phyloP scores from a whole-genome alignment of 306 rosid species.

The Biancaea sappan region DNA sequence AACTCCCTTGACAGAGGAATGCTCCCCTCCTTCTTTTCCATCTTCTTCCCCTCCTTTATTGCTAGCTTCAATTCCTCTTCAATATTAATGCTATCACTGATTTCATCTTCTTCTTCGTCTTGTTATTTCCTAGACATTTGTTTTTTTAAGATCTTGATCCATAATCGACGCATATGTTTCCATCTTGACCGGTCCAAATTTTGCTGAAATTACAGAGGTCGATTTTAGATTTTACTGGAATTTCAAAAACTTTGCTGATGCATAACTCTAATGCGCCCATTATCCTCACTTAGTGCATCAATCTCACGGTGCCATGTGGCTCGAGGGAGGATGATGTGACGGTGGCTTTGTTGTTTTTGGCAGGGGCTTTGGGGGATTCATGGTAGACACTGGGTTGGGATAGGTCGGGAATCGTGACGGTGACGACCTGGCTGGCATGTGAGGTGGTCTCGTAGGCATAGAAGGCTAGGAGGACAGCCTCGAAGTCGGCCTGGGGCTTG shows the following conservation, averaged over 20 bases:
- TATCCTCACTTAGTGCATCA: conserved; percentile 65
- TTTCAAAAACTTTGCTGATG: conserved; percentile 43
- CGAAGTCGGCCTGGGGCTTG: conserved; percentile 73
- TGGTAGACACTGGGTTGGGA: conserved; percentile 64
- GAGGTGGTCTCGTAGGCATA: conserved; percentile 70
- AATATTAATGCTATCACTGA: neutral
- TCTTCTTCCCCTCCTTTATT: neutral
- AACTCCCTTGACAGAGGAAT: conserved; percentile 75
- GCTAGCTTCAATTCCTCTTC: neutral
- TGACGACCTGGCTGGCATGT: conserved; percentile 55
- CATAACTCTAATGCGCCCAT: conserved; percentile 64
- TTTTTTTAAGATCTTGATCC: neutral
- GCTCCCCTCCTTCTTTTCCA: conserved; percentile 42
- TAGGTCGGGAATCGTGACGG: conserved; percentile 61
- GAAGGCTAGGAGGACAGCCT: conserved; percentile 72
- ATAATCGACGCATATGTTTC: conserved; percentile 21
- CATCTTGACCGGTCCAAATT: conserved; percentile 64
- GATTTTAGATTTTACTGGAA: conserved; percentile 51
- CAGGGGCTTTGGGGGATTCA: conserved; percentile 36
- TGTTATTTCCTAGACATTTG: neutral
- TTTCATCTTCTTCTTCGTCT: neutral
- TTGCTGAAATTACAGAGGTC: conserved; percentile 68
- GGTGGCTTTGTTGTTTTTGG: conserved; percentile 46
- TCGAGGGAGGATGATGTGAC: conserved; percentile 57
- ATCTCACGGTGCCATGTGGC: conserved; percentile 67